Evolutionary conservation across 306 rosid genomes (phyloP), one percentile per base, ranked within the genome.

Genomic region (apple (Malus domestica)): DNA sequence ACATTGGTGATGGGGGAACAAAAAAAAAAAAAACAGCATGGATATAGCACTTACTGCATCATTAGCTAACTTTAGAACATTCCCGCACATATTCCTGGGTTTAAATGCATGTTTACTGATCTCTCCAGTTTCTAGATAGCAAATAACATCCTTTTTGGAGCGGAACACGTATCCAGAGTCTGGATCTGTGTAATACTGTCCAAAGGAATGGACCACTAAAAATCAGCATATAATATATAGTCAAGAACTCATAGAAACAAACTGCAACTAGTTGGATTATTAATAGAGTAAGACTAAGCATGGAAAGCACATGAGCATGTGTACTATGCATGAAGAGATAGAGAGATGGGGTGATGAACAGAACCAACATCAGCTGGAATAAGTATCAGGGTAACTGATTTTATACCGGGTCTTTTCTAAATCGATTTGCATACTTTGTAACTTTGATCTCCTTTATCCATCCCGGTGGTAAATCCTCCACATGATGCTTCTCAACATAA

Each of bases 401-500:
- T 6, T 72, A 66, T 84, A 87, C 88, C 80, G 85, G 81, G 60
- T 87, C 88, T 72, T 73, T 82, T 71, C 80, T 87, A 9, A 74
- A 67, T 68, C 84, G 89, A 42, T 75, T 76, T 59, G 74, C 25
- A 29, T 44, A 81, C 86, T 74, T 82, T 81, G 68, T 81, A 74
- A 83, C 85, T 85, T 81, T 93, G 79, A 85, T 80, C 84, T 88
- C 91, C 80, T 84, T 82, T 70, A 75, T 85, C 96, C 96, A 91
- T 66, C 96, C 97, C 54, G 90, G 85, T 20, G 98, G 96, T 79
- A 93, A 81, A 86, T 88, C 96, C 73, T 90, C 91, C 70, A 30
- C 87, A 54, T 70, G 45, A 35, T 82, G 72, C 78, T 82, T 90
- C 86, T 87, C 89, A 55, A 80, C 83, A 49, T 72, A 81, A 89